Conservation (phyloP, 2,329 filamentous ascomycete species). For the Colletotrichum spaethianum region DNA sequence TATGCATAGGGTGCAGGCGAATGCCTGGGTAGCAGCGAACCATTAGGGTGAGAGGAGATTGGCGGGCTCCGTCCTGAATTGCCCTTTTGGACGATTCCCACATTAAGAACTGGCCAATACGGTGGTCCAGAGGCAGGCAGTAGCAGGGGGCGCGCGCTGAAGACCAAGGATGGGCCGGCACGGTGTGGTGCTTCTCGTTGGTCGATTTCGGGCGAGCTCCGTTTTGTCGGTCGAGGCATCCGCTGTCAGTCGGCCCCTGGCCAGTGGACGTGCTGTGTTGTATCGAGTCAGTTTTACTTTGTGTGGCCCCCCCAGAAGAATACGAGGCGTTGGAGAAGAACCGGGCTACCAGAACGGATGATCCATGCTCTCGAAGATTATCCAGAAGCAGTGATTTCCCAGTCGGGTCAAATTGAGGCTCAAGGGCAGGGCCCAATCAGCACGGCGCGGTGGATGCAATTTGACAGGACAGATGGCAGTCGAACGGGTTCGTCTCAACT, state of each 20-base stretch:
- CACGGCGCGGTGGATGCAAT: slow-evolving; percentile 14
- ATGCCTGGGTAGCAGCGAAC: slow-evolving; percentile 38
- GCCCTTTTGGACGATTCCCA: slow-evolving; percentile 35
- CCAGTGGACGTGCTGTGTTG: slow-evolving; percentile 33
- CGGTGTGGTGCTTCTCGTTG: slow-evolving; percentile 26
- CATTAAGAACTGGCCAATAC: slow-evolving; percentile 35
- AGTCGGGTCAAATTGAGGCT: slow-evolving; percentile 32
- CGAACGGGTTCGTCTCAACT: slow-evolving; percentile 30
- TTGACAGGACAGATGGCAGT: slow-evolving; percentile 6
- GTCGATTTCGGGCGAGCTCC: slow-evolving; percentile 38
- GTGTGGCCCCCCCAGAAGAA: slow-evolving; percentile 25
- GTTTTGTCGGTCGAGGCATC: slow-evolving; percentile 40
- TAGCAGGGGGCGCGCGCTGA: slow-evolving; percentile 3
- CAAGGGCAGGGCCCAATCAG: slow-evolving; percentile 29
- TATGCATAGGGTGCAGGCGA: slow-evolving; percentile 38
- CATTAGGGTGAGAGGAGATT: slow-evolving; percentile 39
- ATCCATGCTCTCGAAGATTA: slow-evolving; percentile 38
- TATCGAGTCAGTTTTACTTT: slow-evolving; percentile 40
- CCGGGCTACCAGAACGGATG: slow-evolving; percentile 33
- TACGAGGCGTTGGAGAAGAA: slow-evolving; percentile 38
- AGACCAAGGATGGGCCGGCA: slow-evolving; percentile 33
- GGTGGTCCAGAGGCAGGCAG: slow-evolving; percentile 30
- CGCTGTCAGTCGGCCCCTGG: slow-evolving; percentile 37
- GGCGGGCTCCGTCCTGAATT: slow-evolving; percentile 34
- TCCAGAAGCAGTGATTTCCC: slow-evolving; percentile 33